Percentiles rank a stretch among this genome's conserved stretches.
phyloP scores from a whole-genome alignment of 2,329 filamentous ascomycete species.

The Lizonia empirigonia region DNA sequence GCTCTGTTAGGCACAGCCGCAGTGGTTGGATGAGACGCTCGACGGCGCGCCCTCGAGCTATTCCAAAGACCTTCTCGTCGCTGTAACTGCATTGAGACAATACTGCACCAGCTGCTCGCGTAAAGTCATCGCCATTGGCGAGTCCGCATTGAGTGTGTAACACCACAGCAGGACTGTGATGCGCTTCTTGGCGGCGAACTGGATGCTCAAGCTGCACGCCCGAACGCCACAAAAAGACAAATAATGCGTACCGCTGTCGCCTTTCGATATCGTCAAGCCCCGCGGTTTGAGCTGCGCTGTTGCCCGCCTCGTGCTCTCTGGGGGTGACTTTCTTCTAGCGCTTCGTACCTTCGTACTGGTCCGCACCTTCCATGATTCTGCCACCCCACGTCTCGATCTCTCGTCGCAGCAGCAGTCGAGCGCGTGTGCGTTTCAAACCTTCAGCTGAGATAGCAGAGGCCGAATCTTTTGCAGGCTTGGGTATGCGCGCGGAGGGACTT shows the following conservation, averaged over 20 bases:
- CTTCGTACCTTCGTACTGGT: slow-evolving; percentile 11
- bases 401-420: slow-evolving; percentile 26
- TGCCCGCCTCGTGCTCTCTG: slow-evolving; percentile 16
- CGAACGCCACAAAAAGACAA: slow-evolving; percentile 34
- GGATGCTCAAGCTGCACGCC: slow-evolving; percentile 23
- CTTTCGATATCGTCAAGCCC: slow-evolving; percentile 20
- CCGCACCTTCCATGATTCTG: slow-evolving; percentile 22
- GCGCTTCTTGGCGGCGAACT: slow-evolving; percentile 23
- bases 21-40: neutral
- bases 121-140: slow-evolving; percentile 13
- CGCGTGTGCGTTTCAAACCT: slow-evolving; percentile 35
- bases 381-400: slow-evolving; percentile 28
- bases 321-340: slow-evolving; percentile 5
- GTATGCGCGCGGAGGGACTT: slow-evolving; percentile 33
- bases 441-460: slow-evolving; percentile 25
- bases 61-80: slow-evolving; percentile 4
- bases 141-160: slow-evolving; percentile 15
- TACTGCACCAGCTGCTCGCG: slow-evolving; percentile 14
- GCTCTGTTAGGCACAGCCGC: neutral
- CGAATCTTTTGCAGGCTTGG: slow-evolving; percentile 15
- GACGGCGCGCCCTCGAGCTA: slow-evolving; percentile 1
- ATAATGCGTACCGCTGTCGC: slow-evolving; percentile 30
- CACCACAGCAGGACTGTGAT: slow-evolving; percentile 11
- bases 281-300: slow-evolving; percentile 24
- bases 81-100: slow-evolving; percentile 19